Percentiles rank a stretch among this genome's conserved stretches.
Evolutionary conservation across 164 flowering plant species (phyloP).

Genomic region (Nymphaea thermarum): DNA sequence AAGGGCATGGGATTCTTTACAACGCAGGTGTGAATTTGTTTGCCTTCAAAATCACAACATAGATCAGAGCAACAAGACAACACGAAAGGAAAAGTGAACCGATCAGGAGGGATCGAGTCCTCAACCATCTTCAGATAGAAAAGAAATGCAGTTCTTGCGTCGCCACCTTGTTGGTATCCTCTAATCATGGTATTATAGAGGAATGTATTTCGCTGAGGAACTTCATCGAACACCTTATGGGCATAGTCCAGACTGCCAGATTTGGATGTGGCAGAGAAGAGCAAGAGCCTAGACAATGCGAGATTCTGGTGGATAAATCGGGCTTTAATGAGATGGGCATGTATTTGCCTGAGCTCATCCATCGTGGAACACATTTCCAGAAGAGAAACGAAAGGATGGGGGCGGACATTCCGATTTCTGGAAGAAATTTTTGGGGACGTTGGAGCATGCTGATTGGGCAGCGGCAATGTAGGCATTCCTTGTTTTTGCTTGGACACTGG

Average conservation of each 20-base stretch:
- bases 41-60: slow-evolving; percentile 3
- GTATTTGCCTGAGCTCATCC: slow-evolving; percentile 10
- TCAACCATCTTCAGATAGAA: slow-evolving; percentile 11
- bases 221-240: slow-evolving; percentile 8
- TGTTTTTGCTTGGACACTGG: too few species aligned
- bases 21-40: slow-evolving; percentile 11
- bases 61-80: slow-evolving; percentile 8
- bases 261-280: slow-evolving; percentile 5
- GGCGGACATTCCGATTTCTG: neutral
- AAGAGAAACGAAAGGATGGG: slow-evolving; percentile 9
- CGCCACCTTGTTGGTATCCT: slow-evolving; percentile 1
- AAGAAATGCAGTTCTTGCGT: slow-evolving; percentile 4
- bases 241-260: slow-evolving; percentile 4
- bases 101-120: slow-evolving; percentile 5
- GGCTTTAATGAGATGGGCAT: slow-evolving; percentile 14
- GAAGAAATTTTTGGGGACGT: neutral
- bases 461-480: too few species aligned
- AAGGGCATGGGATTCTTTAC: slow-evolving; percentile 8
- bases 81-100: slow-evolving; percentile 14
- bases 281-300: slow-evolving; percentile 9
- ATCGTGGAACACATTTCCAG: slow-evolving; percentile 6
- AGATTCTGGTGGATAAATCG: slow-evolving; percentile 5
- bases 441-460: neutral
- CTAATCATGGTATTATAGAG: slow-evolving; percentile 13
- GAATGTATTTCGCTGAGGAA: slow-evolving; percentile 7